A percentile compares a stretch with the other conserved stretches of the same genome.
Conservation (phyloP, 2,329 filamentous ascomycete species). For the Sarocladiaceae sp. region DNA sequence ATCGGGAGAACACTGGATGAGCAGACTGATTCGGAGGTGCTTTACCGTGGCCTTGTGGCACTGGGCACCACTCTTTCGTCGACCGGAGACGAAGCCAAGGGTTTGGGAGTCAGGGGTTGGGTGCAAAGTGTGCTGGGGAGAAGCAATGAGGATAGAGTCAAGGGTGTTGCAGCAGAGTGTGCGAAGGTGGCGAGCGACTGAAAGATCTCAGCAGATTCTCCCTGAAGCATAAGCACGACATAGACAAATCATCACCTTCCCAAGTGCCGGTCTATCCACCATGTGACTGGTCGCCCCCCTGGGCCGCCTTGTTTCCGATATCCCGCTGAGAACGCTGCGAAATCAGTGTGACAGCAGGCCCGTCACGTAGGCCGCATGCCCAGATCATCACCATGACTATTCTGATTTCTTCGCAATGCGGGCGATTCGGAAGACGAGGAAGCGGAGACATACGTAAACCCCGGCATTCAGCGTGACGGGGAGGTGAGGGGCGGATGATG, state of each 20-base stretch:
- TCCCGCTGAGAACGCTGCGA: too few species aligned
- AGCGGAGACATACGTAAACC: too few species aligned
- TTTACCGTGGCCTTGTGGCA: slow-evolving; percentile 77
- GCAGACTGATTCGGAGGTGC: slow-evolving; percentile 71
- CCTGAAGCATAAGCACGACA: too few species aligned
- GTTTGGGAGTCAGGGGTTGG: slow-evolving; percentile 33
- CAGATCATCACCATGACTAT: too few species aligned
- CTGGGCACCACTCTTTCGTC: slow-evolving; percentile 67
- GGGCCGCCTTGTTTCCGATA: background rate
- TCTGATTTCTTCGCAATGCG: too few species aligned
- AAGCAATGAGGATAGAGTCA: slow-evolving; percentile 40
- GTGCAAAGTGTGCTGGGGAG: slow-evolving; percentile 37
- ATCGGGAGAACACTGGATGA: slow-evolving; percentile 56
- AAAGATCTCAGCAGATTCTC: background rate
- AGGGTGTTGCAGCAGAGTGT: slow-evolving; percentile 40
- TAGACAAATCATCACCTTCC: too few species aligned
- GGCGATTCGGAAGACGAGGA: too few species aligned
- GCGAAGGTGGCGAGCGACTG: slow-evolving; percentile 21
- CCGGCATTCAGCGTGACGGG: too few species aligned
- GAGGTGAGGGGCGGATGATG: too few species aligned
- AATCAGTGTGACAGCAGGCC: background rate
- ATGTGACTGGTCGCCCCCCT: background rate
- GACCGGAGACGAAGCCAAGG: slow-evolving; percentile 35
- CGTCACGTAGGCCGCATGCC: slow-evolving; percentile 1
- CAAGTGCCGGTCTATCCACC: background rate